Conservation (phyloP, 257 asterid species). For the Solanum pennellii region DNA sequence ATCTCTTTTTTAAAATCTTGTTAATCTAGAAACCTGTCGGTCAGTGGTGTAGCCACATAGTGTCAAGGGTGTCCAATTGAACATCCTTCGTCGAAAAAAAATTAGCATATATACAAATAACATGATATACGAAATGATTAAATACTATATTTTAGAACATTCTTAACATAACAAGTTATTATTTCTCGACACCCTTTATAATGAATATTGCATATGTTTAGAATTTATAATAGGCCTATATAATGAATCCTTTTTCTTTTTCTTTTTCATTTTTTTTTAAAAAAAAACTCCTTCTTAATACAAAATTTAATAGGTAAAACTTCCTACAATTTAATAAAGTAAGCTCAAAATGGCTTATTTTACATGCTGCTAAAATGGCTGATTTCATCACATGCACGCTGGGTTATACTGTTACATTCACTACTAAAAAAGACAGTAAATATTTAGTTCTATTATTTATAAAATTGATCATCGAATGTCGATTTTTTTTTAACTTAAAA, state of each 20-base stretch:
- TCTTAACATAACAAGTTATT: too few species aligned
- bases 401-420: neutral
- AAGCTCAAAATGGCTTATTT: neutral
- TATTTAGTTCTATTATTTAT: too few species aligned
- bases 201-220: neutral
- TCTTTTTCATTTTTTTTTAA: too few species aligned
- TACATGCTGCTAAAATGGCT: neutral
- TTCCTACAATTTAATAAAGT: neutral
- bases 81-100: too few species aligned
- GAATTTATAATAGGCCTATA: neutral
- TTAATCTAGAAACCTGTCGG: neutral
- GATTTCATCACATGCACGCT: neutral
- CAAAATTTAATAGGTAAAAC: neutral
- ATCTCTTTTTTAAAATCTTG: neutral
- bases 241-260: neutral
- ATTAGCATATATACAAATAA: too few species aligned
- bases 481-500: too few species aligned
- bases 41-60: too few species aligned
- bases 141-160: too few species aligned
- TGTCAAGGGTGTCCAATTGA: accelerated
- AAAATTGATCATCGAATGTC: neutral
- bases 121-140: too few species aligned
- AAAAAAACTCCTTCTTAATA: neutral
- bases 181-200: too few species aligned
- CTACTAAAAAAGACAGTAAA: neutral